Percentiles rank a stretch among this genome's conserved stretches.
phyloP scores from a whole-genome alignment of 106 monocot genomes.

The Phalaenopsis equestris region DNA sequence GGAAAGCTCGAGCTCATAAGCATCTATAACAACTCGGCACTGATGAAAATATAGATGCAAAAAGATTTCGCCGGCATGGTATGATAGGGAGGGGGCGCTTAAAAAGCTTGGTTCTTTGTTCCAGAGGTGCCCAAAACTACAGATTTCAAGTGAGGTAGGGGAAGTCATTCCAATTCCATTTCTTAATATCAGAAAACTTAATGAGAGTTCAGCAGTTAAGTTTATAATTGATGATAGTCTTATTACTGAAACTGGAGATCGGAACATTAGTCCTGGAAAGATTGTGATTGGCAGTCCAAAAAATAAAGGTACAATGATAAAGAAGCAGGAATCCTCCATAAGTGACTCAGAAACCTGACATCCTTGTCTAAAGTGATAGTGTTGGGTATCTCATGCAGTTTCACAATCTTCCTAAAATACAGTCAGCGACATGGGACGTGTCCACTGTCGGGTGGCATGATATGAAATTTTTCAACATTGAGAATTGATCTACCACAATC shows the following conservation, averaged over 20 bases:
- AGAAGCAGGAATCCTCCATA: no score
- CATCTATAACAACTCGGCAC: background rate
- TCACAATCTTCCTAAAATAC: no score
- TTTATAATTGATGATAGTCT: constrained; percentile 13
- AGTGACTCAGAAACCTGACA: no score
- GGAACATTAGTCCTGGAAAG: no score
- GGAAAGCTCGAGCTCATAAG: constrained; percentile 14
- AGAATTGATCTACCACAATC: no score
- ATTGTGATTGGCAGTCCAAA: no score
- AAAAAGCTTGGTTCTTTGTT: constrained; percentile 27
- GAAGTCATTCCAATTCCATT: constrained; percentile 19
- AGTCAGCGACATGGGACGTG: no score
- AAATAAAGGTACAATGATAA: no score
- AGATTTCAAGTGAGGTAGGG: background rate
- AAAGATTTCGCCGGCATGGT: constrained; percentile 9
- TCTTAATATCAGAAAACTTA: constrained; percentile 17
- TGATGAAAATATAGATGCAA: constrained; percentile 5
- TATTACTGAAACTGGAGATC: constrained; percentile 3
- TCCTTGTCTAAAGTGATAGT: no score
- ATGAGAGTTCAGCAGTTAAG: constrained; percentile 16
- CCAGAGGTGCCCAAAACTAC: constrained; percentile 18
- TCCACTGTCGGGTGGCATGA: no score
- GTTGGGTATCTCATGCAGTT: no score
- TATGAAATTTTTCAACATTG: no score
- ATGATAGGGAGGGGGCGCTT: constrained; percentile 18